Evolutionary conservation across 192 early-diverging fungal species (phyloP).

Genomic region (Coemansia sp.): DNA sequence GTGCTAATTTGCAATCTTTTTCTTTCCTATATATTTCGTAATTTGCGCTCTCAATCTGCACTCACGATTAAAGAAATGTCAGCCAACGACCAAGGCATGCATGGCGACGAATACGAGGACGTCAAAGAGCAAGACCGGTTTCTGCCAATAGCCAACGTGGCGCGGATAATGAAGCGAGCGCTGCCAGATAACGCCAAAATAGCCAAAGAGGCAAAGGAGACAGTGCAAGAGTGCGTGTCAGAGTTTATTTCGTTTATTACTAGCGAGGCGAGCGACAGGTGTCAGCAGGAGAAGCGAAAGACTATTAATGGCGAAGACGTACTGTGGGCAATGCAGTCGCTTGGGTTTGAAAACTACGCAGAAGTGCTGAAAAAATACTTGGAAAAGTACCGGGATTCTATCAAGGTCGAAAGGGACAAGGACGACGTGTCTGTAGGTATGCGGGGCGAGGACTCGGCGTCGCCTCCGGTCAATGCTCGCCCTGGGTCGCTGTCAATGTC

Average conservation of each 20-base stretch:
- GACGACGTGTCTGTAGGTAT: conserved; percentile 22
- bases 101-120: conserved; percentile 66
- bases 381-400: conserved; percentile 79
- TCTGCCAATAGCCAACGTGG: conserved; percentile 95
- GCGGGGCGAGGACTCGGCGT: conserved; percentile 24
- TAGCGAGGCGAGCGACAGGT: conserved; percentile 96
- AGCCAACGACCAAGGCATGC: conserved; percentile 34
- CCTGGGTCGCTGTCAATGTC: conserved; percentile 10
- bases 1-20: neutral
- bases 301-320: conserved; percentile 99
- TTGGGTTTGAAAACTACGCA: conserved; percentile 97
- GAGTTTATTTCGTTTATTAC: conserved; percentile 99
- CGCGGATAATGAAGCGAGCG: conserved; percentile 96
- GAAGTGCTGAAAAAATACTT: conserved; percentile 91
- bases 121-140: conserved; percentile 95
- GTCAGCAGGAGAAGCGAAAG: conserved; percentile 94
- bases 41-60: neutral
- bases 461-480: conserved; percentile 26
- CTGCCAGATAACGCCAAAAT: conserved; percentile 98
- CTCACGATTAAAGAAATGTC: conserved; percentile 28
- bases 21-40: neutral
- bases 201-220: conserved; percentile 97
- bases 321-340: conserved; percentile 95
- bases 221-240: conserved; percentile 95
- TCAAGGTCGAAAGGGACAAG: conserved; percentile 58